Evolutionary conservation across 2,329 filamentous ascomycete species (phyloP), one percentile per base, ranked within the genome.

Genomic region (Fusarium humuli): DNA sequence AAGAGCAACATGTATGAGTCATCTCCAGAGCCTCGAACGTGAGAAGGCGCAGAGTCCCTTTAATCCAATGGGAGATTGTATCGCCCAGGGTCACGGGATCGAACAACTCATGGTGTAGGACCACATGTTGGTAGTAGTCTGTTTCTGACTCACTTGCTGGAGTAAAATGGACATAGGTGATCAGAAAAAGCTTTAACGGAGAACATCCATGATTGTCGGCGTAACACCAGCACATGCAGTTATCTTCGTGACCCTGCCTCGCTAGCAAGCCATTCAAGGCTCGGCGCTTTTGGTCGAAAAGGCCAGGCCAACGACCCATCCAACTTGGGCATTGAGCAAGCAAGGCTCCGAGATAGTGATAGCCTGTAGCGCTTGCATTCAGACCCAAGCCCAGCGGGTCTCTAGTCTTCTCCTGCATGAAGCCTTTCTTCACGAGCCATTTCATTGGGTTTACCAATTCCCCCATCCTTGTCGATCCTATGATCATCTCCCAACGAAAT

Each of bases 51-150:
- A 54, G 10, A 1, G 2, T 6, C 0, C 6, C 6, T 3, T 34
- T 34, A 1, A 8, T 6, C 3, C 16, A 2, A 3, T 0, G 5
- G 1, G 10, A 22, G 0, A 23, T 3, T 4, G 7, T 7, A 6
- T 18, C 6, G 7, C 9, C 11, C 0, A 3, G 8, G 2, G 46
- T 6, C 7, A 20, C 10, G 11, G 1, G 7, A 8, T 18, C 9
- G 5, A 32, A 49, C 6, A 22, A 4, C 22, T 34, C 10, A 11
- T 4, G 7, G 11, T 23, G 41, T 16, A 23, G 9, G 0, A 44
- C 4, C 14, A 25, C 4, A 8, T 44, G 41, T 23, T 5, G 3
- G 22, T 14, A 20, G 7, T 12, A 16, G 12, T n/a, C n/a, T n/a
- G n/a, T n/a, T n/a, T n/a, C n/a, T n/a, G n/a, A n/a, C n/a, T n/a